Evolutionary conservation across 2,329 filamentous ascomycete genomes (phyloP).

Genomic region (Hawksworthiomyces lignivorus): DNA sequence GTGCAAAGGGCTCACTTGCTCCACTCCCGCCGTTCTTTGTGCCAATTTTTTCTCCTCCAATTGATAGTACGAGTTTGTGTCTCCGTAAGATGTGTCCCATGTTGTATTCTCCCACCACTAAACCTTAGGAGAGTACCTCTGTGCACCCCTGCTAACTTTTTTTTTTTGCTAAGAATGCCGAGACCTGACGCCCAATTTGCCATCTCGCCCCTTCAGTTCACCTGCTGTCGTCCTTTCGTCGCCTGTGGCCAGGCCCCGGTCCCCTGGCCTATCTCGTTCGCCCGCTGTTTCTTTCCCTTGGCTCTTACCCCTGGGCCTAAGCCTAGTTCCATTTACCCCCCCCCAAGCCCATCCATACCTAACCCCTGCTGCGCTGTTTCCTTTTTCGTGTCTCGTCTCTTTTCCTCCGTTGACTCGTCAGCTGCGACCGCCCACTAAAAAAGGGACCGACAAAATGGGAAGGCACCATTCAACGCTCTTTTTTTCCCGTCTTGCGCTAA

Average conservation of each 20-base stretch:
- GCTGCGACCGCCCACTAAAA: background rate
- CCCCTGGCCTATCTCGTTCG: constrained; percentile 2
- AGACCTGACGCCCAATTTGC: constrained; percentile 11
- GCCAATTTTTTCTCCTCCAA: no score
- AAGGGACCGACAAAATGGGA: background rate
- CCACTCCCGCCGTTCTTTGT: no score
- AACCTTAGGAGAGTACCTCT: background rate
- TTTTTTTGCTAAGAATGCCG: constrained; percentile 15
- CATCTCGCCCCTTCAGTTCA: constrained; percentile 1
- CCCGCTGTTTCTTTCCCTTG: constrained; percentile 9
- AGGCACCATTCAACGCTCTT: background rate
- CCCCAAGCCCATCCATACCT: constrained; percentile 1
- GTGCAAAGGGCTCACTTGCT: no score
- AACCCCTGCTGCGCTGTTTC: constrained; percentile 5
- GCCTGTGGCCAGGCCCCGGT: background rate
- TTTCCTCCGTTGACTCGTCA: constrained; percentile 1
- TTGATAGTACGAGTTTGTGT: no score
- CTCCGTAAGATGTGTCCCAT: no score
- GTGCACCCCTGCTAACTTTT: background rate
- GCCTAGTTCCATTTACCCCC: constrained; percentile 5
- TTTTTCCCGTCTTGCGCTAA: background rate
- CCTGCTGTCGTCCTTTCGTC: background rate
- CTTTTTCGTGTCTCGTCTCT: background rate
- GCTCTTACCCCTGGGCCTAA: constrained; percentile 11
- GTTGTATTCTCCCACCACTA: no score